Base-by-base conservation (phyloP, 306 rosid genomes). In the Betula pendula region DNA sequence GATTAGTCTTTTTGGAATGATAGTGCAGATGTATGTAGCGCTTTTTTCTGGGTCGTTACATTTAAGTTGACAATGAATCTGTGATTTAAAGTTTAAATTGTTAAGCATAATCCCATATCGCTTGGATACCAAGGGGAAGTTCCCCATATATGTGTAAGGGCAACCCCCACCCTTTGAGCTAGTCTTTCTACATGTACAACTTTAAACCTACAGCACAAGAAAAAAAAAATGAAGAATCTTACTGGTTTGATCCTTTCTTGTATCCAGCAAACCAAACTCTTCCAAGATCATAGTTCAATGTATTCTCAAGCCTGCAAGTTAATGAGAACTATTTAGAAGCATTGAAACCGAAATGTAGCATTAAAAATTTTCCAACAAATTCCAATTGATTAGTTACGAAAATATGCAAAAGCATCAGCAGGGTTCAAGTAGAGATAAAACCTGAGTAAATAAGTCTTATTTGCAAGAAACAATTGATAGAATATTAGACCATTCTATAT, bases 211-310 rank as follows among this genome's bases (percentile, higher is more conserved):
- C 60, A 40, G 8, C 24, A 35, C 13, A 40, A 22, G 8, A 10
- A 66, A 19, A 53, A 1, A 49, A 27, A 14, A 48, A 8, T 7
- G 17, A 35, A 45, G 40, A 77, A 73, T 47, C 86, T 60, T 74
- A 85, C 89, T 71, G 75, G 33, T 60, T 6, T 60, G 84, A 76
- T 60, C 86, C 86, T 60, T 85, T 73, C 48, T 13, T 38, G 73
- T 50, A 74, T 58, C 79, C 88, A 20, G 81, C 33, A n/a, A 76
- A 71, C 85, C 88, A 85, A 67, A 85, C 83, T 78, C 83, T 78
- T 79, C 75, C 84, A 68, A 81, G 85, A 65, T 16, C 79, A 62
- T 75, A 81, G 45, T 63, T 76, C 74, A 76, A 19, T n/a, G 65
- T 73, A 69, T 53, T 71, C 67, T 79, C 84, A 3, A 76, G 82